Conservation (phyloP, 139 green algal genomes). For the Haematococcus sp. region DNA sequence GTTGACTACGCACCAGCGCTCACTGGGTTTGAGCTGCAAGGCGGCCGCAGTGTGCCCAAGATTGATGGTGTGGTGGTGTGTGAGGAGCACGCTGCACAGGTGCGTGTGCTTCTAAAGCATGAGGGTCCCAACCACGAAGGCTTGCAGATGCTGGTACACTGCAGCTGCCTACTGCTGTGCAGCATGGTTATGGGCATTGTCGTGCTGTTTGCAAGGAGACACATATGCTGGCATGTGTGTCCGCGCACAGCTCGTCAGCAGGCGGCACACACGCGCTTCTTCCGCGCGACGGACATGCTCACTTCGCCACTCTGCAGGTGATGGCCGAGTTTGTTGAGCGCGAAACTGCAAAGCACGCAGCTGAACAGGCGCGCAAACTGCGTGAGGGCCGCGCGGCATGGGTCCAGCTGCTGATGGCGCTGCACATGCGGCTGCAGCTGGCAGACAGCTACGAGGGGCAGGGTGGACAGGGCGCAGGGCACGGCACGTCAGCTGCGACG, state of each 20-base stretch:
- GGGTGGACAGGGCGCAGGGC: not conserved
- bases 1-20: slow-evolving; percentile 78
- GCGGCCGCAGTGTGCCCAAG: slow-evolving; percentile 61
- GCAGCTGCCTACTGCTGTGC: not conserved
- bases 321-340: slow-evolving; percentile 36
- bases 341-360: slow-evolving; percentile 32
- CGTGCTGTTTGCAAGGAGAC: not conserved
- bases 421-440: slow-evolving; percentile 38
- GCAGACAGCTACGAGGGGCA: slow-evolving; percentile 23
- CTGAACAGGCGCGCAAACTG: slow-evolving; percentile 16
- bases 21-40: slow-evolving; percentile 71
- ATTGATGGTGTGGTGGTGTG: slow-evolving; percentile 83
- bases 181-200: too few species aligned
- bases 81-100: slow-evolving; percentile 21
- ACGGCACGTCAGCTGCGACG: too few species aligned
- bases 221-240: too few species aligned
- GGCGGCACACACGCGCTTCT: not conserved
- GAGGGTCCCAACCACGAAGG: not conserved
- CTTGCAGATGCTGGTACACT: not conserved
- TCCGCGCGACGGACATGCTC: not conserved
- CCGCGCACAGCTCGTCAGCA: not conserved
- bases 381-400: slow-evolving; percentile 47
- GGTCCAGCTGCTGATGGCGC: slow-evolving; percentile 46
- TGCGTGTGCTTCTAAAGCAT: not conserved
- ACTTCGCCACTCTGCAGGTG: too few species aligned